A percentile compares a stretch with the other conserved stretches of the same genome.
Conservation (phyloP, 2,329 filamentous ascomycete genomes). For the Phaeophleospora eucalypticola region DNA sequence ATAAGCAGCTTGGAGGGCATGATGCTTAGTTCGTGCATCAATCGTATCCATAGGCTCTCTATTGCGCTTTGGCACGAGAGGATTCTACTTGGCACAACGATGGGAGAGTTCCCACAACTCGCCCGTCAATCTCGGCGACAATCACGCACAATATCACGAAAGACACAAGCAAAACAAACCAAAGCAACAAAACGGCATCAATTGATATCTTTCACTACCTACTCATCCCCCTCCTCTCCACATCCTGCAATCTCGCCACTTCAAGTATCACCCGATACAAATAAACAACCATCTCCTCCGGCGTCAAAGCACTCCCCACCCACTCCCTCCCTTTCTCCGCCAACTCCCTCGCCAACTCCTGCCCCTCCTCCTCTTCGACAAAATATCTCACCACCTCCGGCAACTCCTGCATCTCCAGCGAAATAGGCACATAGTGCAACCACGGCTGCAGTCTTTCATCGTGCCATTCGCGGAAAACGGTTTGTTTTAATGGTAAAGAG, state of each 20-base stretch:
- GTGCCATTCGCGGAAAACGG: slow-evolving; percentile 55
- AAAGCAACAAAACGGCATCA: no score
- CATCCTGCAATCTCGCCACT: slow-evolving; percentile 10
- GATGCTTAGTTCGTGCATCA: no score
- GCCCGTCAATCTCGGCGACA: no score
- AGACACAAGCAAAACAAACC: no score
- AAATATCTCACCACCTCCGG: slow-evolving; percentile 51
- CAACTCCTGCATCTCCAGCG: slow-evolving; percentile 48
- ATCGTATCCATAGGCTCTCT: no score
- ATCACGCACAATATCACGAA: no score
- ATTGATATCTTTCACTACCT: no score
- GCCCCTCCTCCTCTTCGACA: slow-evolving; percentile 24
- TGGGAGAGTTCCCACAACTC: no score
- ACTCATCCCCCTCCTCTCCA: no score
- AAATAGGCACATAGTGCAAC: slow-evolving; percentile 56
- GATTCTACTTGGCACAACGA: no score
- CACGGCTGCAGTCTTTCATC: slow-evolving; percentile 54
- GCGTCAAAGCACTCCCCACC: slow-evolving; percentile 11
- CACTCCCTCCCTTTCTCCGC: slow-evolving; percentile 15
- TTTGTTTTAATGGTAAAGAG: slow-evolving; percentile 50
- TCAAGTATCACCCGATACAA: slow-evolving; percentile 15
- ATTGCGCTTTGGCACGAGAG: no score
- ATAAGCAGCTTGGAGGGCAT: no score
- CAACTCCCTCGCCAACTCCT: slow-evolving; percentile 10
- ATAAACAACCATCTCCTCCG: slow-evolving; percentile 12